phyloP scores from a whole-genome alignment of 257 asterid species.

The Nicotiana sylvestris region DNA sequence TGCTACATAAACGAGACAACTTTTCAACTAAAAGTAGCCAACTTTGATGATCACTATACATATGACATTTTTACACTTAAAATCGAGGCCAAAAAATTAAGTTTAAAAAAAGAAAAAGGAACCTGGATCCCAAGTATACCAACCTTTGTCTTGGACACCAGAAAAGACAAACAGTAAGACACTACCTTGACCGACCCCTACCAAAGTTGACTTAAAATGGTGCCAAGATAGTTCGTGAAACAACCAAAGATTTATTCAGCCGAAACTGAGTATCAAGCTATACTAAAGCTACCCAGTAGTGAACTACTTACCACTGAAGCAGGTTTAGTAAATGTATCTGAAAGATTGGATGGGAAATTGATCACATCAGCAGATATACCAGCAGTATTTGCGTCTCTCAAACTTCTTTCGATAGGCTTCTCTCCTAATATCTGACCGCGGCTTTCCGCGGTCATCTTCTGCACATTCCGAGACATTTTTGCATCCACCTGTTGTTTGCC shows the following conservation, averaged over 20 bases:
- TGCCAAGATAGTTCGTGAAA: neutral
- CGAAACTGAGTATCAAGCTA: neutral
- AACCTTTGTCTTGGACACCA: neutral
- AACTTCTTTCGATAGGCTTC: conserved; percentile 69
- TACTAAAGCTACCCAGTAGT: neutral
- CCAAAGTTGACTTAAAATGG: neutral
- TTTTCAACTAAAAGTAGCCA: neutral
- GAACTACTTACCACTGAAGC: conserved; percentile 63
- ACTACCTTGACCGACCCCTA: neutral
- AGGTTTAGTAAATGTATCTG: conserved; percentile 81
- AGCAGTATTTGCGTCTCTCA: conserved; percentile 41
- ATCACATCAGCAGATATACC: conserved; percentile 51
- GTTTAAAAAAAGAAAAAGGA: neutral
- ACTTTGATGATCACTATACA: neutral
- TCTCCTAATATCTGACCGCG: conserved; percentile 92
- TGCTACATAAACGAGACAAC: neutral
- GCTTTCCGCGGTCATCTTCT: conserved; percentile 76
- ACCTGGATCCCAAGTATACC: neutral
- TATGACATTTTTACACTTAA: neutral
- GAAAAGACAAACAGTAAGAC: neutral
- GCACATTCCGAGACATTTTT: conserved; percentile 38
- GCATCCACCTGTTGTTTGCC: conserved; percentile 39
- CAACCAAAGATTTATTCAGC: neutral
- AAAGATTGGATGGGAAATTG: conserved; percentile 62
- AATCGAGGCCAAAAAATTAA: neutral